Conservation (phyloP, 106 monocot species). For the Dendrobium nobile region DNA sequence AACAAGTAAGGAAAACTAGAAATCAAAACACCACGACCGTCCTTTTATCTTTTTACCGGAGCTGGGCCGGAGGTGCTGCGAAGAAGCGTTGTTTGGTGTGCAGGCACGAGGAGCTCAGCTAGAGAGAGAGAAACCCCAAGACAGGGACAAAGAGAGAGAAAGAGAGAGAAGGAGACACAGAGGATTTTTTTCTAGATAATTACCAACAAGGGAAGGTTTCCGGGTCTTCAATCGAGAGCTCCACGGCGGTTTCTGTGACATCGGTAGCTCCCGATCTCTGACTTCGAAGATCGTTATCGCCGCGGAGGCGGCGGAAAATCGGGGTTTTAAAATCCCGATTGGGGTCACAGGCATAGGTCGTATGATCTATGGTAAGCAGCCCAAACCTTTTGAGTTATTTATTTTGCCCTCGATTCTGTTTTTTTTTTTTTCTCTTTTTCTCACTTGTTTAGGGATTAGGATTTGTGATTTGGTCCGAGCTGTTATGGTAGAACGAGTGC, state of each 20-base stretch:
- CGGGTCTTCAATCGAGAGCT: background rate
- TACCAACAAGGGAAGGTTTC: background rate
- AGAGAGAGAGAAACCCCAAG: background rate
- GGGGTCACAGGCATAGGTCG: background rate
- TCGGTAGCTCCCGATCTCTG: constrained; percentile 4
- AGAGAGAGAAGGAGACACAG: background rate
- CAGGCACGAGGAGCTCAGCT: constrained; percentile 4
- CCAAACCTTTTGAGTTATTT: background rate
- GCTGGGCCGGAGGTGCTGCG: constrained; percentile 7
- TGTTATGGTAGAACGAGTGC: background rate
- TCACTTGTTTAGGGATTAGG: background rate
- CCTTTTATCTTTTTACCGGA: constrained; percentile 5
- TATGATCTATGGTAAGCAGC: constrained; percentile 9
- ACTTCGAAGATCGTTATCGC: background rate
- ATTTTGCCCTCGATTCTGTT: constrained; percentile 2
- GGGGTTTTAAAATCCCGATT: background rate
- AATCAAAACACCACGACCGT: constrained; percentile 4
- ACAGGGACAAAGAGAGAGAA: background rate
- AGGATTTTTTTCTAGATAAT: background rate
- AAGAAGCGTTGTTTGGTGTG: constrained; percentile 1
- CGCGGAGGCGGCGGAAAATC: background rate
- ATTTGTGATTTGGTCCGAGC: background rate
- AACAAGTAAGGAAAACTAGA: background rate
- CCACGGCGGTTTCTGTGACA: background rate
- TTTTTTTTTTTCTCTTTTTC: background rate